Percentiles rank a stretch among this genome's conserved stretches.
These are phyloP conservation scores for Chrysoporthe austroafricana DNA, from an alignment of 2,329 filamentous ascomycete genomes.

Conservation along the genomic window DNA sequence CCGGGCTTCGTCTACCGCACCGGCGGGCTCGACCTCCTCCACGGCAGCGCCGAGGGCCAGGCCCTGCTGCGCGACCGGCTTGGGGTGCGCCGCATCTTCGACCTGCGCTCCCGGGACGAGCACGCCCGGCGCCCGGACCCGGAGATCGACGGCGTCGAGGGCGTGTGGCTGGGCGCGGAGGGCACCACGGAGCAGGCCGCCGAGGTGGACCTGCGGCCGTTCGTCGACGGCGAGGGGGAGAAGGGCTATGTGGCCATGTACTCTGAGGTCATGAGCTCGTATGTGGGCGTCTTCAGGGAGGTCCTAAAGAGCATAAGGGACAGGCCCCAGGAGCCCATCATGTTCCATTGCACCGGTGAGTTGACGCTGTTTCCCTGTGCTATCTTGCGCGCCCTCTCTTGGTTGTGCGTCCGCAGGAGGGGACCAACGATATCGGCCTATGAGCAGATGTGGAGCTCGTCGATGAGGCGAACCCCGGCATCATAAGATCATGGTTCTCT, in stretches of 20 bases:
- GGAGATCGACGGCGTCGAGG: conserved; percentile 47
- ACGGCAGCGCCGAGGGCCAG: conserved; percentile 38
- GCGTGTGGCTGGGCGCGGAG: conserved; percentile 46
- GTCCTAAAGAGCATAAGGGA: conserved; percentile 55
- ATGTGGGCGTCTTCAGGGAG: conserved; percentile 46
- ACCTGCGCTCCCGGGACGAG: conserved; percentile 53
- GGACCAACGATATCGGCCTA: not conserved
- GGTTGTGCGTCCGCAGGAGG: not conserved
- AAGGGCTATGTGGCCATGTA: conserved; percentile 52
- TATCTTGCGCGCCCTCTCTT: not conserved
- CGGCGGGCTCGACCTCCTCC: conserved; percentile 45
- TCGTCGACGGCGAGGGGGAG: conserved; percentile 50
- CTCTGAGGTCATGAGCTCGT: conserved; percentile 48
- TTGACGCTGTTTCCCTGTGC: conserved; percentile 13
- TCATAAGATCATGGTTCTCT: too few species aligned
- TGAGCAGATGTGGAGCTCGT: too few species aligned
- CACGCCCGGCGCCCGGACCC: conserved; percentile 49
- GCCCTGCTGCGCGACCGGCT: conserved; percentile 44
- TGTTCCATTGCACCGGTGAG: conserved; percentile 60
- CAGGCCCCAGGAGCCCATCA: conserved; percentile 46
- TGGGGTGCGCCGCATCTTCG: conserved; percentile 52
- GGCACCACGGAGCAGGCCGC: conserved; percentile 40
- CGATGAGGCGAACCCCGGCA: too few species aligned
- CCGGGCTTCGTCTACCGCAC: conserved; percentile 50
- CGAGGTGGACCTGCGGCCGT: conserved; percentile 44